phyloP scores from a whole-genome alignment of 2,329 filamentous ascomycete species.

The Rosellinia necatrix region DNA sequence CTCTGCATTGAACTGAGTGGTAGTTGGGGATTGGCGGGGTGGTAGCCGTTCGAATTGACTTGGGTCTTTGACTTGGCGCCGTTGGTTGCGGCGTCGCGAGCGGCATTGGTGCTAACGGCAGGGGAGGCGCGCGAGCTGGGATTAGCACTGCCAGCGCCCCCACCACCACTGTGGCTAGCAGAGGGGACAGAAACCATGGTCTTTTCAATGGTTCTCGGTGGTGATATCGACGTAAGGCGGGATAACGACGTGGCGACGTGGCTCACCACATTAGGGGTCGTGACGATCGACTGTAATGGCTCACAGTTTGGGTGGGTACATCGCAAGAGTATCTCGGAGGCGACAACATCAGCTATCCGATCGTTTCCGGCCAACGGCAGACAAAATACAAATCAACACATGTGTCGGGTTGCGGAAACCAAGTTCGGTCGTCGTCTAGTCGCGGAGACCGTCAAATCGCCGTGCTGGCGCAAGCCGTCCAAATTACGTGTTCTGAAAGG shows the following conservation, averaged over 20 bases:
- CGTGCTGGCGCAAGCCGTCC: neutral
- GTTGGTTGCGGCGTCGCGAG: conserved; percentile 41
- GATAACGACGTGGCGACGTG: conserved; percentile 11
- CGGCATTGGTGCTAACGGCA: conserved; percentile 44
- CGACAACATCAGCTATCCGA: conserved; percentile 19
- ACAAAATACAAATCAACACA: neutral
- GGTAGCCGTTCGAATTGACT: conserved; percentile 58
- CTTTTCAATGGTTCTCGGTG: conserved; percentile 17
- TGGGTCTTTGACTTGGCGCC: conserved; percentile 55
- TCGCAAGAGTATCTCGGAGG: conserved; percentile 30
- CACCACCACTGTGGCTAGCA: conserved; percentile 45
- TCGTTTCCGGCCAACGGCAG: neutral
- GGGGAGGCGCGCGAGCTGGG: conserved; percentile 59
- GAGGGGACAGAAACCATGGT: conserved; percentile 49
- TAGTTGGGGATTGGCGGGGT: conserved; percentile 54
- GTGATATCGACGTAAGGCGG: conserved; percentile 2
- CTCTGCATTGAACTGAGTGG: conserved; percentile 62
- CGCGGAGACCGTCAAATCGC: neutral
- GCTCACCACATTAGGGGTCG: conserved; percentile 9
- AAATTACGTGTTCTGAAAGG: neutral
- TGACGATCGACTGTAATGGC: conserved; percentile 32
- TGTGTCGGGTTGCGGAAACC: neutral
- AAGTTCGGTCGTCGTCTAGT: neutral
- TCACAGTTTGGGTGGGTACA: conserved; percentile 34
- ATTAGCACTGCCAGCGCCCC: conserved; percentile 50